Percentiles rank a stretch among this genome's conserved stretches.
Evolutionary conservation across 2,329 filamentous ascomycete genomes (phyloP).

Genomic region (Fusarium poae): DNA sequence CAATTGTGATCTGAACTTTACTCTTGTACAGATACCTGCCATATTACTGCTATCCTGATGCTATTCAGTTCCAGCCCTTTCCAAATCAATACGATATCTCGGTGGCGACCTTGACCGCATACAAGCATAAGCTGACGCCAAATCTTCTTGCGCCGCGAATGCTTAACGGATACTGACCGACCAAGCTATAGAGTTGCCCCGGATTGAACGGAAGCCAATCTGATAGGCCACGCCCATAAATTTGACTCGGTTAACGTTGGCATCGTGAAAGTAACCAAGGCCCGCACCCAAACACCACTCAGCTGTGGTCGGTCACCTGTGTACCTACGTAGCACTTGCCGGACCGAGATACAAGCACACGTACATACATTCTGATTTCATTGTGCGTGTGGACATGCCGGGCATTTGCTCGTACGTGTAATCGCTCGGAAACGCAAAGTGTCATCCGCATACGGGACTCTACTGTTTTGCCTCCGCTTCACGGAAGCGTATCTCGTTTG

Average conservation of each 20-base stretch:
- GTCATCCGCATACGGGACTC: not conserved
- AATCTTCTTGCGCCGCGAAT: constrained; percentile 3
- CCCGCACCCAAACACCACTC: not conserved
- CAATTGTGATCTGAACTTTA: not conserved
- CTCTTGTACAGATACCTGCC: not conserved
- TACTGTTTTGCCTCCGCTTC: not conserved
- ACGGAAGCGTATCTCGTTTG: not conserved
- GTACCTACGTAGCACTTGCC: not conserved
- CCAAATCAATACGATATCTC: not conserved
- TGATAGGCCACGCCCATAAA: constrained; percentile 5
- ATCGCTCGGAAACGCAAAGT: not conserved
- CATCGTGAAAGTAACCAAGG: not conserved
- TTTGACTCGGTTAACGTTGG: constrained; percentile 4
- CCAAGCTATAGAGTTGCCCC: not conserved
- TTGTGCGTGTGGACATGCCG: not conserved
- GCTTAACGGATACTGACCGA: not conserved
- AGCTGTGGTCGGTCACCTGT: not conserved
- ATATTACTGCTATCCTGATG: not conserved
- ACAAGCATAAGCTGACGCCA: constrained; percentile 12
- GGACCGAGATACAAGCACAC: not conserved
- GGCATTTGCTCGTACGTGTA: not conserved
- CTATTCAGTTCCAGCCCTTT: not conserved
- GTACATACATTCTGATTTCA: not conserved
- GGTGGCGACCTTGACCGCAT: constrained; percentile 17
- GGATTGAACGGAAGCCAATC: not conserved